Conservation (phyloP, 495 filamentous ascomycete species). For the Trichoderma virens region DNA sequence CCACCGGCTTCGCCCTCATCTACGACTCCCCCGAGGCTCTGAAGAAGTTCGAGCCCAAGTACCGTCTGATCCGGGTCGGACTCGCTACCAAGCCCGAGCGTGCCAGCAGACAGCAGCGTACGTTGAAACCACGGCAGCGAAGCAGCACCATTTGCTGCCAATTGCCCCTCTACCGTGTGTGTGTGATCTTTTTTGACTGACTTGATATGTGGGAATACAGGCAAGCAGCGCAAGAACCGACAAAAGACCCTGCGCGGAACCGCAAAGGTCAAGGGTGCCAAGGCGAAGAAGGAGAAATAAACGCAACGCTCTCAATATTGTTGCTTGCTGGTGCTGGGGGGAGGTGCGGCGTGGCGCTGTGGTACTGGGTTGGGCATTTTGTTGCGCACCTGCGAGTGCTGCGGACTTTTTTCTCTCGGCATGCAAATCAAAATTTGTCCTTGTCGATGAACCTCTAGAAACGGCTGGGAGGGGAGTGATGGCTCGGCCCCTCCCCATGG, state of each 20-base stretch:
- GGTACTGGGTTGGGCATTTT: not conserved
- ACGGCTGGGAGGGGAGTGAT: not conserved
- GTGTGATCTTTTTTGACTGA: constrained; percentile 7
- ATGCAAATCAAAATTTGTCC: not conserved
- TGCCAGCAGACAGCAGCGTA: constrained; percentile 96
- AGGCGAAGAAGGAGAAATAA: constrained; percentile 69
- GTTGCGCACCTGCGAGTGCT: constrained; percentile 10
- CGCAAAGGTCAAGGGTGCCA: constrained; percentile 79
- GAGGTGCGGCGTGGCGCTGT: constrained; percentile 1
- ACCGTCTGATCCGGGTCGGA: constrained; percentile 89
- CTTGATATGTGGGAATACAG: constrained; percentile 49
- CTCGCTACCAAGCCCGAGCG: constrained; percentile 89
- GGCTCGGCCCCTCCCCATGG: not conserved
- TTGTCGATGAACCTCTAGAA: constrained; percentile 4
- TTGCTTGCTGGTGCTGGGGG: constrained; percentile 5
- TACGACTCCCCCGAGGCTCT: constrained; percentile 95
- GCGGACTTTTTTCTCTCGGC: constrained; percentile 9
- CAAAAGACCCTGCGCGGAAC: constrained; percentile 96
- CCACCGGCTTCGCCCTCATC: constrained; percentile 95
- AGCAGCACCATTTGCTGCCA: not conserved
- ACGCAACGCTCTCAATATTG: constrained; percentile 10
- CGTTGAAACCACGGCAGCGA: constrained; percentile 37
- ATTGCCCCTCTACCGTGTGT: not conserved
- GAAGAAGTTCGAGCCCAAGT: constrained; percentile 99
- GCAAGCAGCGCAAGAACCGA: constrained; percentile 99